A percentile compares a stretch with the other conserved stretches of the same genome.
Evolutionary conservation across 1,139 yeast species (phyloP).

Genomic region (Candida freyschussii): DNA sequence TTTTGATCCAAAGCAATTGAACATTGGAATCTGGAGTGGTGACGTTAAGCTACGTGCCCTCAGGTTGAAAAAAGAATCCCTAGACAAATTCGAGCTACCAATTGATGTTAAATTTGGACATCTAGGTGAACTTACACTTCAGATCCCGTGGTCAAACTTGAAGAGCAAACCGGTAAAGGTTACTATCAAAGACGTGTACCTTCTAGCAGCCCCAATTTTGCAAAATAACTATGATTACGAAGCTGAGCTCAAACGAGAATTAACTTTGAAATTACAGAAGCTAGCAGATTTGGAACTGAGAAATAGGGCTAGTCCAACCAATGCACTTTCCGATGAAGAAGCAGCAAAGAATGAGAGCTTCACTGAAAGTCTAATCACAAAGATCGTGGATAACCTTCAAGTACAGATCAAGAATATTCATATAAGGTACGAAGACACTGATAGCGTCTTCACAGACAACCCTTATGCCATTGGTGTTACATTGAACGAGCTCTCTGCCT

Average conservation of each 20-base stretch:
- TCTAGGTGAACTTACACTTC: constrained; percentile 81
- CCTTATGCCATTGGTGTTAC: constrained; percentile 86
- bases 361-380: constrained; percentile 81
- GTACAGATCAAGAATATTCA: constrained; percentile 91
- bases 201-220: constrained; percentile 74
- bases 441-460: constrained; percentile 49
- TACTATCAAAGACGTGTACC: constrained; percentile 79
- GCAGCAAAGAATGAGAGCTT: constrained; percentile 64
- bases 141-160: constrained; percentile 95
- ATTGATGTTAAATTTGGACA: constrained; percentile 89
- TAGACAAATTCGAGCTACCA: constrained; percentile 82
- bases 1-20: constrained; percentile 89
- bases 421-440: constrained; percentile 80
- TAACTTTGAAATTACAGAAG: constrained; percentile 60
- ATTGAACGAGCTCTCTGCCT: constrained; percentile 82
- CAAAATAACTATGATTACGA: constrained; percentile 52
- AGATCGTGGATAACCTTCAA: constrained; percentile 89
- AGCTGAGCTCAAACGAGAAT: constrained; percentile 63
- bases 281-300: constrained; percentile 65
- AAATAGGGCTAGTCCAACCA: constrained; percentile 38
- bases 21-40: constrained; percentile 97
- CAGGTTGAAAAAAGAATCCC: constrained; percentile 64
- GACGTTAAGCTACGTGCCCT: constrained; percentile 83
- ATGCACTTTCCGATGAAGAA: constrained; percentile 39
- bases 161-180: constrained; percentile 91